phyloP scores from a whole-genome alignment of 1,139 yeast species.

The Kodamaea suecica region DNA sequence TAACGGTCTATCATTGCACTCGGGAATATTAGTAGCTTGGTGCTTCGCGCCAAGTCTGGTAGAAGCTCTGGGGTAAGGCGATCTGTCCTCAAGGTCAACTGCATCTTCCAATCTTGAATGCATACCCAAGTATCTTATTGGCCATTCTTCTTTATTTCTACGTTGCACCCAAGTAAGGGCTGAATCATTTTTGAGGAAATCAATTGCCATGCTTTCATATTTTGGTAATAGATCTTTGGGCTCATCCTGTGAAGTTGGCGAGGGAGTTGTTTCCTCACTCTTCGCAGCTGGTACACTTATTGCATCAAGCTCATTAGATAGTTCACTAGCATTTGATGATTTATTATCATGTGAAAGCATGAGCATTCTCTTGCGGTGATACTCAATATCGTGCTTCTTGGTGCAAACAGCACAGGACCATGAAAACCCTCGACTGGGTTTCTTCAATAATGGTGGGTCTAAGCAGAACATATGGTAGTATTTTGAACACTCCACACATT shows the following conservation, averaged over 20 bases:
- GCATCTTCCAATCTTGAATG: conserved; percentile 78
- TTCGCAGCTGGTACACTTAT: conserved; percentile 12
- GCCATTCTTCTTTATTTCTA: conserved; percentile 68
- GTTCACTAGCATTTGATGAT: conserved; percentile 37
- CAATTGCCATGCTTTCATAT: conserved; percentile 59
- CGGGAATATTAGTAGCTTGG: conserved; percentile 66
- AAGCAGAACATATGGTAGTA: conserved; percentile 80
- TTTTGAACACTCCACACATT: conserved; percentile 73
- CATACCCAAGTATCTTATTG: conserved; percentile 74
- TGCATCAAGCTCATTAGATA: conserved; percentile 24
- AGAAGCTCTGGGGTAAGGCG: conserved; percentile 78
- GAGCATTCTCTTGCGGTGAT: conserved; percentile 33
- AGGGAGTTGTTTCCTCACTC: conserved; percentile 6
- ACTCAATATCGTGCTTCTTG: conserved; percentile 41
- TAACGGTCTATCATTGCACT: conserved; percentile 65
- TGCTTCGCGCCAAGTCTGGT: conserved; percentile 74
- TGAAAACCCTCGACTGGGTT: conserved; percentile 85
- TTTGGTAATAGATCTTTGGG: conserved; percentile 37
- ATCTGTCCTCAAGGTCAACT: conserved; percentile 70
- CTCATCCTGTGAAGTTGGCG: conserved; percentile 9
- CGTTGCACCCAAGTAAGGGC: conserved; percentile 43
- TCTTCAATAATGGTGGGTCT: conserved; percentile 76
- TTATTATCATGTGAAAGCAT: conserved; percentile 47
- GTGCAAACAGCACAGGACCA: conserved; percentile 91
- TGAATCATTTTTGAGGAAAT: conserved; percentile 47